These are phyloP conservation scores for Neoscytalidium dimidiatum DNA, from an alignment of 2,329 filamentous ascomycete species.

Conservation along the genomic window DNA sequence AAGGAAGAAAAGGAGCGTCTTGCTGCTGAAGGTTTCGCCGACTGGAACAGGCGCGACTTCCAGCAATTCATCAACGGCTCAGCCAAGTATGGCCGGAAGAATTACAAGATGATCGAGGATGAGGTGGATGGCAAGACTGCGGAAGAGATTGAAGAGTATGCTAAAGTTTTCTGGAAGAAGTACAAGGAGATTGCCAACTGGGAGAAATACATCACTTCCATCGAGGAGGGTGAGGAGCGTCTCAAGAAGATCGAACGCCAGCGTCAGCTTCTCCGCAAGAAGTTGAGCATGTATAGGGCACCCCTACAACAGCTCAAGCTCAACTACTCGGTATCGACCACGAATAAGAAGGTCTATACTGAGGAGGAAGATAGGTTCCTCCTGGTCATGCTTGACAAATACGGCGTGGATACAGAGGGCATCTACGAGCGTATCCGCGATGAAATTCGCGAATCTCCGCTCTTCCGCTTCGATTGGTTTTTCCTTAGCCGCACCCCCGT, in stretches of 20 bases:
- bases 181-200: slow-evolving; percentile 90
- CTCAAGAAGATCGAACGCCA: slow-evolving; percentile 88
- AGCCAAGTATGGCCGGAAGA: slow-evolving; percentile 84
- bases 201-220: slow-evolving; percentile 81
- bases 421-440: slow-evolving; percentile 96
- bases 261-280: slow-evolving; percentile 88
- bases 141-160: slow-evolving; percentile 84
- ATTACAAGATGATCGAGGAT: slow-evolving; percentile 80
- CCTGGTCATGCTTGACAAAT: slow-evolving; percentile 87
- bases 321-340: slow-evolving; percentile 98
- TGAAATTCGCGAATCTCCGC: slow-evolving; percentile 88
- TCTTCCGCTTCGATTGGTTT: slow-evolving; percentile 99
- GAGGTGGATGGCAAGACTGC: slow-evolving; percentile 90
- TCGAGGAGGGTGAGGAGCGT: slow-evolving; percentile 91
- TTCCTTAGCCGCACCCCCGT: slow-evolving; percentile 92
- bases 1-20: slow-evolving; percentile 81
- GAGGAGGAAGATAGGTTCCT: slow-evolving; percentile 97
- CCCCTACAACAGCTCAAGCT: slow-evolving; percentile 97
- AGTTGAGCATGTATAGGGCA: slow-evolving; percentile 95
- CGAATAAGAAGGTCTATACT: slow-evolving; percentile 99
- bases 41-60: slow-evolving; percentile 97
- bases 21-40: slow-evolving; percentile 80
- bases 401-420: slow-evolving; percentile 86
- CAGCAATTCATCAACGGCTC: slow-evolving; percentile 97
- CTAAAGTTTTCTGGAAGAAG: slow-evolving; percentile 94